Evolutionary conservation across 2,329 filamentous ascomycete species (phyloP).

Genomic region (Aureobasidium mangrovei): DNA sequence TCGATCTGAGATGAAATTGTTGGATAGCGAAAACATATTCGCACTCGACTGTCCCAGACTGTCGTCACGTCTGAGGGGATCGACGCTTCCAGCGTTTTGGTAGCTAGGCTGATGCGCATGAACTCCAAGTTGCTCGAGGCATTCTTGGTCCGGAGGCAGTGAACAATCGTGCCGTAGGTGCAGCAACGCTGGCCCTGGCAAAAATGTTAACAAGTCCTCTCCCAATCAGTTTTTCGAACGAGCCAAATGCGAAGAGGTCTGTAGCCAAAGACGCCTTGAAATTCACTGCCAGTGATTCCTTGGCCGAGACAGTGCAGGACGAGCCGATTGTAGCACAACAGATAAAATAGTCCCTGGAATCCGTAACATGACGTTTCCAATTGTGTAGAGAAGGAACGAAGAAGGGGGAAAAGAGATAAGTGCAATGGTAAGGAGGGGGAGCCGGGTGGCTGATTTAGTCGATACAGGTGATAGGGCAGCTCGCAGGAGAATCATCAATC

Average conservation of each 20-base stretch:
- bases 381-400: background rate
- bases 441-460: no score
- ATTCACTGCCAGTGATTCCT: background rate
- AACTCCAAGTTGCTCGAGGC: conserved; percentile 36
- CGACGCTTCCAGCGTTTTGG: conserved; percentile 34
- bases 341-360: background rate
- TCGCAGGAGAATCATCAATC: background rate
- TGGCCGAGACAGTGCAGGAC: background rate
- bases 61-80: conserved; percentile 44
- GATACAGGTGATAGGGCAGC: no score
- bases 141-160: conserved; percentile 31
- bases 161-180: conserved; percentile 8
- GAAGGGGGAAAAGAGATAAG: background rate
- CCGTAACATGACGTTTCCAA: background rate
- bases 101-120: conserved; percentile 39
- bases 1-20: conserved; percentile 8
- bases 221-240: background rate
- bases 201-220: background rate
- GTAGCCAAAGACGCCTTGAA: background rate
- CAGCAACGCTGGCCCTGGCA: conserved; percentile 8
- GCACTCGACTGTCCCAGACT: conserved; percentile 38
- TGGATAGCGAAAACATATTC: conserved; percentile 34
- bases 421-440: background rate
- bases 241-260: background rate
- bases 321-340: background rate